A percentile compares a stretch with the other conserved stretches of the same genome.
These are phyloP conservation scores for Pythium aquatile DNA, from an alignment of 352 stramenopile species.

Conservation along the genomic window DNA sequence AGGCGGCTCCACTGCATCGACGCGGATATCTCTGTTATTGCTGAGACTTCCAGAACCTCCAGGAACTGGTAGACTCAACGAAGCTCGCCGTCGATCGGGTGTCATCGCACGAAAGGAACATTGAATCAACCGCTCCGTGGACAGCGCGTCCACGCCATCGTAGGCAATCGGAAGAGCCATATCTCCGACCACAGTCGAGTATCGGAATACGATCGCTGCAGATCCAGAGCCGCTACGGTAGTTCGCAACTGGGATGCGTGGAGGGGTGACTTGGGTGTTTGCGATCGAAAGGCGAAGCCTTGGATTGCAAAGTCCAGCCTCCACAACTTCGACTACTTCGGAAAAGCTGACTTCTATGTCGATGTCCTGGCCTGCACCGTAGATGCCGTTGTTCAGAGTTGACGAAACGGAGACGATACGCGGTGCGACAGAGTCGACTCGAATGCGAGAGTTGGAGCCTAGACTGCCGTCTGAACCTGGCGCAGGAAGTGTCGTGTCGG, in stretches of 20 bases:
- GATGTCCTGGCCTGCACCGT: conserved; percentile 57
- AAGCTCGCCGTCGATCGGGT: conserved; percentile 32
- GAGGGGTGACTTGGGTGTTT: conserved; percentile 18
- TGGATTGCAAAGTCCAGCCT: conserved; percentile 14
- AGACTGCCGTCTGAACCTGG: conserved; percentile 49
- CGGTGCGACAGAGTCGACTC: conserved; percentile 44
- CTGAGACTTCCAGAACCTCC: conserved; percentile 51
- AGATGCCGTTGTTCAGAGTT: conserved; percentile 42
- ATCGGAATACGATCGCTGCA: conserved; percentile 38
- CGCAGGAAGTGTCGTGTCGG: conserved; percentile 38
- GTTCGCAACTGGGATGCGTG: conserved; percentile 19
- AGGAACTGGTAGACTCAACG: conserved; percentile 43
- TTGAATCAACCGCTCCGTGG: conserved; percentile 12
- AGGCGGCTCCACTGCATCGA: conserved; percentile 60
- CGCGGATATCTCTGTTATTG: conserved; percentile 59
- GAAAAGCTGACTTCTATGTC: conserved; percentile 58
- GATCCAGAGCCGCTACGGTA: conserved; percentile 47
- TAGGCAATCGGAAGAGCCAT: conserved; percentile 62
- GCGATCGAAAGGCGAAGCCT: conserved; percentile 47
- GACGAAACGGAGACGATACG: conserved; percentile 52
- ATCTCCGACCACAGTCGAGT: conserved; percentile 39
- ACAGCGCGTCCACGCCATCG: conserved; percentile 50
- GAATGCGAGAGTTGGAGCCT: conserved; percentile 32
- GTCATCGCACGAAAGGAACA: conserved; percentile 30
- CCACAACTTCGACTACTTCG: conserved; percentile 35